Base-by-base conservation (phyloP, 169 alveolate genomes). In the Hepatocystis sp. region DNA sequence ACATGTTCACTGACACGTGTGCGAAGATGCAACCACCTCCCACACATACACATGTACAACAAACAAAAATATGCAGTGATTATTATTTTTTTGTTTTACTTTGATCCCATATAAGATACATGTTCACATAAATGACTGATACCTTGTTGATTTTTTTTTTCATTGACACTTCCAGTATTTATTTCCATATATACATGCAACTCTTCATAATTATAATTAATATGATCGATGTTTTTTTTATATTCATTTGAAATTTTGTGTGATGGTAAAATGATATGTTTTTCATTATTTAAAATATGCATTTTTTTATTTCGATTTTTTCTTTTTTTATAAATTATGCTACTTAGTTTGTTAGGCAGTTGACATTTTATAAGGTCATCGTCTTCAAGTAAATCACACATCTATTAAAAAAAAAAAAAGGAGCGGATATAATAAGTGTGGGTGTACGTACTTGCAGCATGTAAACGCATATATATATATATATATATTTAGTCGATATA, bases 41-140 rank as follows among this genome's bases (percentile, higher is more conserved):
- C 61, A 49, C n/a, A n/a, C n/a, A n/a, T n/a, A n/a, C n/a, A n/a
- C n/a, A n/a, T n/a, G n/a, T n/a, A n/a, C n/a, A n/a, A n/a, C n/a
- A n/a, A n/a, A n/a, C n/a, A n/a, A n/a, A n/a, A n/a, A n/a, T n/a
- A n/a, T n/a, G n/a, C n/a, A n/a, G n/a, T 36, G 46, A 1, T 5
- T 7, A 56, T 0, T n/a, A n/a, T 19, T 51, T 2, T 19, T 11
- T 19, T 15, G 85, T 13, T 66, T 44, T 67, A 91, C 95, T 85
- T 88, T 55, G 94, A 90, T n/a, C 97, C 97, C 97, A 94, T 94
- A 81, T 91, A 94, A 15, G 93, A 90, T 30, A 94, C 92, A 66
- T 94, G 97, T 47, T 94, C 97, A 55, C 97, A 94, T 13, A 94
- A 76, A 71, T 94, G 97, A 17, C 96, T 95, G 46, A 94, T 88